A percentile compares a stretch with the other conserved stretches of the same genome.
Evolutionary conservation across 2,329 filamentous ascomycete genomes (phyloP).

Genomic region (Pyricularia pennisetigena): DNA sequence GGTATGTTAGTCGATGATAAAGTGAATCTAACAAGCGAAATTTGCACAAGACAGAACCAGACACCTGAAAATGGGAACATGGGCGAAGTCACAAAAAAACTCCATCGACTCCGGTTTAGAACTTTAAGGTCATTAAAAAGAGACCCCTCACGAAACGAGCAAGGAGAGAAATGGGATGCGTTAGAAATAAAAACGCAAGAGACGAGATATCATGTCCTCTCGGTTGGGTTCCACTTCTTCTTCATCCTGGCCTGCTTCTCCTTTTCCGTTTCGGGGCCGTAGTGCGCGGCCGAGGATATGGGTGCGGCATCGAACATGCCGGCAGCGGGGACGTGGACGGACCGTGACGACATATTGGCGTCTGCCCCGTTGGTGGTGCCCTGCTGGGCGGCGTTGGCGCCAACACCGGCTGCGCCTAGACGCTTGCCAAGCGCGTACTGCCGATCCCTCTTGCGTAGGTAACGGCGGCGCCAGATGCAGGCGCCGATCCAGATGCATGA

Average conservation of each 20-base stretch:
- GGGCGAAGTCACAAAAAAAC: not conserved
- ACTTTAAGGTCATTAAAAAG: not conserved
- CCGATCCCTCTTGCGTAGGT: slow-evolving; percentile 59
- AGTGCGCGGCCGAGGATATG: slow-evolving; percentile 19
- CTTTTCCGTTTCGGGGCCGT: slow-evolving; percentile 18
- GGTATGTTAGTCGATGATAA: not conserved
- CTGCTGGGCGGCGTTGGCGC: slow-evolving; percentile 17
- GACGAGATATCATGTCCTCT: slow-evolving; percentile 26
- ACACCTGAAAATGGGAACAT: not conserved
- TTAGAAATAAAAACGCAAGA: not conserved
- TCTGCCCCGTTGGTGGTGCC: not conserved
- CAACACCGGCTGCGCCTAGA: slow-evolving; percentile 23
- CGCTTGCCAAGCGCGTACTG: slow-evolving; percentile 37
- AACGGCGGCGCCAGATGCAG: slow-evolving; percentile 62
- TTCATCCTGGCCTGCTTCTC: slow-evolving; percentile 23
- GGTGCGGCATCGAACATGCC: slow-evolving; percentile 29
- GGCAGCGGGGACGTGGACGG: slow-evolving; percentile 20
- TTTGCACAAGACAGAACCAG: not conserved
- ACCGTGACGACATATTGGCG: slow-evolving; percentile 16
- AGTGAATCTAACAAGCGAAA: not conserved
- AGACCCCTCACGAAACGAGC: not conserved
- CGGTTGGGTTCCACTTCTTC: slow-evolving; percentile 36
- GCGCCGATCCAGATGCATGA: slow-evolving; percentile 55
- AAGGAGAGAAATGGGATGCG: not conserved
- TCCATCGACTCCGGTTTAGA: not conserved